These are phyloP conservation scores for Talaromyces stipitatus DNA, from an alignment of 495 filamentous ascomycete genomes.

Conservation along the genomic window DNA sequence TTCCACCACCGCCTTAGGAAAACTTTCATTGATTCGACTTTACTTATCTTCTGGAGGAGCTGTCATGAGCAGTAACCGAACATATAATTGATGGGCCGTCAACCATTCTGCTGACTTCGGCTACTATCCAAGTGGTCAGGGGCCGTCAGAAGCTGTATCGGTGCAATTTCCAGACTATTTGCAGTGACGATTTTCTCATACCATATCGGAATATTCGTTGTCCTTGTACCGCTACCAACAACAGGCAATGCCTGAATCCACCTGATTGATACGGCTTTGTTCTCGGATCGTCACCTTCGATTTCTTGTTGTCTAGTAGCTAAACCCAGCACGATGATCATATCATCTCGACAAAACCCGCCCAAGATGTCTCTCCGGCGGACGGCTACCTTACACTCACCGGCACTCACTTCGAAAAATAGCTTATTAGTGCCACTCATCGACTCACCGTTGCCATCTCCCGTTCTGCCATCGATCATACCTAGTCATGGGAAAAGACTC, in stretches of 20 bases:
- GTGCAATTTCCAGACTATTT: neutral
- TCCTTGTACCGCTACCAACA: neutral
- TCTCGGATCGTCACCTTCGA: neutral
- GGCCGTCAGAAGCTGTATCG: neutral
- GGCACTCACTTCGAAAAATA: conserved; percentile 4
- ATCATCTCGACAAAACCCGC: conserved; percentile 12
- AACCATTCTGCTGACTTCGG: neutral
- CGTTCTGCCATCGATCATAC: conserved; percentile 55
- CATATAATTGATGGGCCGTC: neutral
- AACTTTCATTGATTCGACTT: neutral
- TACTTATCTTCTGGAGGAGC: neutral
- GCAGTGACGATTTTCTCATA: too few relatives aligned
- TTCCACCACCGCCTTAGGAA: neutral
- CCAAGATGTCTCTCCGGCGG: conserved; percentile 13
- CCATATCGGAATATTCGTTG: too few relatives aligned
- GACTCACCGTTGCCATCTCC: conserved; percentile 56
- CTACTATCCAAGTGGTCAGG: neutral
- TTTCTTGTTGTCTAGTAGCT: neutral
- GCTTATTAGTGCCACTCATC: conserved; percentile 27
- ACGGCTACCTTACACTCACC: conserved; percentile 5
- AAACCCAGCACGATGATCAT: conserved; percentile 11
- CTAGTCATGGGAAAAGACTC: conserved; percentile 47
- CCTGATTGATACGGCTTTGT: neutral
- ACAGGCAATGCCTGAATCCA: neutral
- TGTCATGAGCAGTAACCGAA: neutral